Conservation (phyloP, 2,329 filamentous ascomycete genomes). For the Penicillium nordicum region DNA sequence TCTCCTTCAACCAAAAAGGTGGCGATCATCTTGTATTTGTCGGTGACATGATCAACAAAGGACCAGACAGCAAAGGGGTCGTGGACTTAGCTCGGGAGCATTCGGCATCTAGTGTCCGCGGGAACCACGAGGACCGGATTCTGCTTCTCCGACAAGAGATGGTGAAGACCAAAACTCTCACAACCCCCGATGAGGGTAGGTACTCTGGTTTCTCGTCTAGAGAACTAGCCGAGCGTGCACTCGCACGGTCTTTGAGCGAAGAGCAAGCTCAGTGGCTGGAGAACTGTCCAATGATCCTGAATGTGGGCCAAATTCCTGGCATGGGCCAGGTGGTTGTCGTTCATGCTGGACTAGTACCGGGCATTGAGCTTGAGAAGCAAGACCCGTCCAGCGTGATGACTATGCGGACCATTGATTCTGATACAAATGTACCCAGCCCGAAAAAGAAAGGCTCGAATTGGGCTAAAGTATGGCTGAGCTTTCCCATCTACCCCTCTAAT, state of each 20-base stretch:
- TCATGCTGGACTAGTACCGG: constrained; percentile 81
- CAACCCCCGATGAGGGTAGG: constrained; percentile 18
- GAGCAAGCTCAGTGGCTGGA: constrained; percentile 68
- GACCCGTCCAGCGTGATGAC: constrained; percentile 85
- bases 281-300: constrained; percentile 72
- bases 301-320: constrained; percentile 60
- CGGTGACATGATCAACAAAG: constrained; percentile 81
- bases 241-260: constrained; percentile 56
- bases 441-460: constrained; percentile 59
- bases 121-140: constrained; percentile 88
- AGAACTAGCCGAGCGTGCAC: constrained; percentile 44
- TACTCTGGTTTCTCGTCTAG: constrained; percentile 31
- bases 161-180: constrained; percentile 26
- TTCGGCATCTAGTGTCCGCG: constrained; percentile 76
- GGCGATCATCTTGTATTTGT: constrained; percentile 72
- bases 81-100: constrained; percentile 70
- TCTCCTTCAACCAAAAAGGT: constrained; percentile 56
- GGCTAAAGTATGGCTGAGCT: constrained; percentile 50
- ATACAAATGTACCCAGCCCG: constrained; percentile 57
- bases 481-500: not conserved
- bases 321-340: constrained; percentile 69
- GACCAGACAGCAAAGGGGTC: constrained; percentile 76
- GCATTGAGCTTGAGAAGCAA: constrained; percentile 64
- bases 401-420: constrained; percentile 74
- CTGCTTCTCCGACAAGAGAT: constrained; percentile 61